Percentiles rank a stretch among this genome's conserved stretches.
Evolutionary conservation across 805 yeast species (phyloP).

Genomic region (Wickerhamomyces sydowiorum): DNA sequence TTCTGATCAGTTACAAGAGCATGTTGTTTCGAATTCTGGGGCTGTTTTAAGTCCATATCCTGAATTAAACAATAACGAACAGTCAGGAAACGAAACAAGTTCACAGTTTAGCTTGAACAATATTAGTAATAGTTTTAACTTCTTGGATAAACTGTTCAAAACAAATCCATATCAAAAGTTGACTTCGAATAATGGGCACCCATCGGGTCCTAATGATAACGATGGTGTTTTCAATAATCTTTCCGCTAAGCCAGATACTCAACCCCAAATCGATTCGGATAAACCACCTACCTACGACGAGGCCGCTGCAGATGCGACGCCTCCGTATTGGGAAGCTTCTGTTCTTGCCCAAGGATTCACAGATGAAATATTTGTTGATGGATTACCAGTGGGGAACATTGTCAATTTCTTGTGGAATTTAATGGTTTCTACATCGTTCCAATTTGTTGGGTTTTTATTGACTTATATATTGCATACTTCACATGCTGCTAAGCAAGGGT

Average conservation of each 20-base stretch:
- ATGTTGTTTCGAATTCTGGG: too few species aligned
- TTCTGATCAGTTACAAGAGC: not conserved
- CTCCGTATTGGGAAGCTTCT: conserved; percentile 95
- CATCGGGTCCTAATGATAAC: conserved; percentile 14
- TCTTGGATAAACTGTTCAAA: conserved; percentile 31
- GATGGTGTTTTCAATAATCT: conserved; percentile 95
- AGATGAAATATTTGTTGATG: conserved; percentile 92
- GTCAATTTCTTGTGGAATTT: conserved; percentile 87
- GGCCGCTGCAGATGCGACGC: conserved; percentile 89
- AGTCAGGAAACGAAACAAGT: not conserved
- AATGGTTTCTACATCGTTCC: conserved; percentile 85
- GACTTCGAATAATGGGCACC: too few species aligned
- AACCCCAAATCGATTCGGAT: conserved; percentile 33
- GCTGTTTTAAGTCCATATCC: too few species aligned
- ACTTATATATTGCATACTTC: conserved; percentile 92
- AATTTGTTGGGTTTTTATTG: conserved; percentile 85
- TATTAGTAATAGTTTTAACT: conserved; percentile 32
- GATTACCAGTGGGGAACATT: conserved; percentile 91
- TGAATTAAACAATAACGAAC: too few species aligned
- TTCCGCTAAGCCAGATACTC: conserved; percentile 76
- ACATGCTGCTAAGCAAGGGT: conserved; percentile 95
- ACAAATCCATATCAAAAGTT: conserved; percentile 1
- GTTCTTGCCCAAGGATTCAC: conserved; percentile 67
- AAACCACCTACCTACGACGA: conserved; percentile 87
- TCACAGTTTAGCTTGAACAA: conserved; percentile 7